These are phyloP conservation scores for Blastomyces gilchristii DNA, from an alignment of 2,329 filamentous ascomycete species.

Conservation along the genomic window DNA sequence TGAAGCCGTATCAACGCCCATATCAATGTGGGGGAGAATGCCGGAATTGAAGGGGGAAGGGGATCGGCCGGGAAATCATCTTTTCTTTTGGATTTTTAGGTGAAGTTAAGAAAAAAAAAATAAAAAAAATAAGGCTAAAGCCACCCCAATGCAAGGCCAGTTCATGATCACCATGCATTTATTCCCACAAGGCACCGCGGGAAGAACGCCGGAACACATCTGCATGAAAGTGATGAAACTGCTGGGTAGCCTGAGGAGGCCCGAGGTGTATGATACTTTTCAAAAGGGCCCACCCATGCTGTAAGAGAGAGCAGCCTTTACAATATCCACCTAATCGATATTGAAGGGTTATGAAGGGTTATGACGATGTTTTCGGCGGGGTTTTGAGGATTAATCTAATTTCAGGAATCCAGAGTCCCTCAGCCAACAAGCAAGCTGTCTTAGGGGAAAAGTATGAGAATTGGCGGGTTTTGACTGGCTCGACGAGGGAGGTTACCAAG, in stretches of 20 bases:
- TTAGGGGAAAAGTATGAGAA: background rate
- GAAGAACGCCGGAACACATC: background rate
- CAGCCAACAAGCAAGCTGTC: background rate
- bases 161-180: conserved; percentile 4
- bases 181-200: background rate
- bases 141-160: conserved; percentile 3
- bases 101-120: background rate
- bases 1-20: background rate
- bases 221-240: background rate
- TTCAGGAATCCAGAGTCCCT: background rate
- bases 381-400: background rate
- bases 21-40: background rate
- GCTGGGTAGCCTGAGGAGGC: background rate
- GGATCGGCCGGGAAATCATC: background rate
- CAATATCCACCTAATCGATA: background rate
- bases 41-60: background rate
- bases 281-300: background rate
- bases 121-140: background rate
- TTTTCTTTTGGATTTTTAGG: background rate
- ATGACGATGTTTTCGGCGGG: conserved; percentile 4
- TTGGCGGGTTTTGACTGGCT: conserved; percentile 4
- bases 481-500: background rate
- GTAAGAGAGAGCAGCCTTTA: background rate
- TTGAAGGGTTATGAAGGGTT: background rate
- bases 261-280: background rate